These are phyloP conservation scores for Hypoxylon sp. DNA, from an alignment of 2,329 filamentous ascomycete genomes.

Conservation along the genomic window DNA sequence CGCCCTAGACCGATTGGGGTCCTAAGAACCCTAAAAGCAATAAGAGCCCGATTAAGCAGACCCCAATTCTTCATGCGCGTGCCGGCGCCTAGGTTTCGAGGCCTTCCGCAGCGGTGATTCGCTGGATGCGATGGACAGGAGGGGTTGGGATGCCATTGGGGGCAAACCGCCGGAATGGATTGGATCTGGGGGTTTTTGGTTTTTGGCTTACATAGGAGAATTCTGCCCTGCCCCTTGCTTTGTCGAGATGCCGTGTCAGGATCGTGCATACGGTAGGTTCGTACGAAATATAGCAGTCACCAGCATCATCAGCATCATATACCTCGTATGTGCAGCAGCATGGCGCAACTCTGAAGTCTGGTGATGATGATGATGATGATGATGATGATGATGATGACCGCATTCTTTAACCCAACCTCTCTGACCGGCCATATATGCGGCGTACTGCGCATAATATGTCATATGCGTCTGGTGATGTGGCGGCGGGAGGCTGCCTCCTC, in stretches of 20 bases:
- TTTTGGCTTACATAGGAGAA: conserved; percentile 28
- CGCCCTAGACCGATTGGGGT: conserved; percentile 27
- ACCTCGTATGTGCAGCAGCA: conserved; percentile 5
- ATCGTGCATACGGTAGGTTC: conserved; percentile 33
- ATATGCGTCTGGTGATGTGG: conserved; percentile 16
- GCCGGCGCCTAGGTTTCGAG: conserved; percentile 23
- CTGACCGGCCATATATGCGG: conserved; percentile 16
- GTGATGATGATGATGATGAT: neutral
- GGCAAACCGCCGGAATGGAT: conserved; percentile 5
- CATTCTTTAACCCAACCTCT: conserved; percentile 19
- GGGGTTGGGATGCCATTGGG: conserved; percentile 13
- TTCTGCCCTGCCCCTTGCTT: conserved; percentile 39
- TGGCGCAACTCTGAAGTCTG: conserved; percentile 20
- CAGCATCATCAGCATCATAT: conserved; percentile 6
- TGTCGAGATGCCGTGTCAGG: conserved; percentile 40
- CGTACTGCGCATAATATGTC: conserved; percentile 18
- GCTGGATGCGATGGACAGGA: conserved; percentile 8
- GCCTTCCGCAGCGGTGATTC: conserved; percentile 23
- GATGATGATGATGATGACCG: no score
- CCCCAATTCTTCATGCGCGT: conserved; percentile 31
- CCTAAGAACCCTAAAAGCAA: conserved; percentile 19
- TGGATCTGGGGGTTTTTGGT: neutral
- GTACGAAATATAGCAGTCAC: conserved; percentile 20
- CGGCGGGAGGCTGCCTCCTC: conserved; percentile 9
- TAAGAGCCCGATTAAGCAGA: conserved; percentile 19